Base-by-base conservation (phyloP, 2,329 filamentous ascomycete genomes). In the Fusarium nematophilum region DNA sequence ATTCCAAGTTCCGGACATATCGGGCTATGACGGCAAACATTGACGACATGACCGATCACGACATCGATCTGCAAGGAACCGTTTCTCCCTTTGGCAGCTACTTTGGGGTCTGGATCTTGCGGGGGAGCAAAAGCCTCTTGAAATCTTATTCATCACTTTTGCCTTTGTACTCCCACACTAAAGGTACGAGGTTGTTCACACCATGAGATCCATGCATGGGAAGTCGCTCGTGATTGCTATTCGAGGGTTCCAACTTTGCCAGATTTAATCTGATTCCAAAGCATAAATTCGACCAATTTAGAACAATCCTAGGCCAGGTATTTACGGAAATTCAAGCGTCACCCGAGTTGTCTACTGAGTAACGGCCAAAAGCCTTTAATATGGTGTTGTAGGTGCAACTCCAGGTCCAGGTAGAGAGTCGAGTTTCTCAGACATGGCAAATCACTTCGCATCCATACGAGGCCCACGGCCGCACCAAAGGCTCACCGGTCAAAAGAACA, bases 21-120 rank as follows among this genome's bases (percentile, higher is more conserved):
- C n/a, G n/a, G n/a, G n/a, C n/a, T n/a, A n/a, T n/a, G 39, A 45
- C 34, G n/a, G 34, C 34, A 21, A 21, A 14, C 46, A 37, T 53
- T 63, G 60, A 63, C 60, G 59, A 46, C 60, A 64, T 43, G 39
- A 45, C 42, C 31, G 53, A 62, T 64, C 43, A 57, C 56, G 48
- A 50, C 47, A 64, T 63, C 36, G 47, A 33, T 39, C 60, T 64
- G 61, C 61, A 64, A 64, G 60, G 61, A 54, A 64, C 60, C 46
- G 57, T 49, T 64, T 53, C 48, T 61, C 23, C 34, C 57, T 62
- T 47, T 54, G 40, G 33, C 29, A 57, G 43, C 21, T 50, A 36
- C 52, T 30, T 54, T 37, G 38, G 36, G 45, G 47, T 33, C 31
- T 40, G 36, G 45, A 45, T 64, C 61, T 51, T 64, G 51, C 46